Evolutionary conservation across 768 basidiomycete genomes (phyloP).

Genomic region (Leccinum longicurvipes): DNA sequence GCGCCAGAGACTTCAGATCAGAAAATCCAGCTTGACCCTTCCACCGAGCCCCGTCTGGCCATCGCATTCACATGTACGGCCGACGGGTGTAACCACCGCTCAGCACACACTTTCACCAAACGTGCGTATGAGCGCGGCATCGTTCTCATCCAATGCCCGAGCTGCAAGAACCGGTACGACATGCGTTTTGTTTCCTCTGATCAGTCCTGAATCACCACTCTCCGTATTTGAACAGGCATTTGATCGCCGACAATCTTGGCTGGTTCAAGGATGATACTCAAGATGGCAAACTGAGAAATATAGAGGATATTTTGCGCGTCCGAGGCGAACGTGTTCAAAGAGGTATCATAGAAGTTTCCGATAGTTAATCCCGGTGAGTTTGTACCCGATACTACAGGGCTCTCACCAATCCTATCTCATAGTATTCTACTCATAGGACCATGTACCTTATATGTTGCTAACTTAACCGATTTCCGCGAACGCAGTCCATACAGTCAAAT

Average conservation of each 20-base stretch:
- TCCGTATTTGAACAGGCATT: constrained; percentile 45
- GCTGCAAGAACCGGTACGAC: constrained; percentile 79
- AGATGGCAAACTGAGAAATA: constrained; percentile 67
- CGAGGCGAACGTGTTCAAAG: constrained; percentile 74
- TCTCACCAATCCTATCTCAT: not conserved
- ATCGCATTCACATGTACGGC: constrained; percentile 89
- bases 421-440: not conserved
- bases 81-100: constrained; percentile 66
- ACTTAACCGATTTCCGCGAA: constrained; percentile 21
- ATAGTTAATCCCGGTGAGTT: constrained; percentile 18
- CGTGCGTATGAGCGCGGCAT: constrained; percentile 84
- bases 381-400: not conserved
- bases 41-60: constrained; percentile 58
- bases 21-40: constrained; percentile 31
- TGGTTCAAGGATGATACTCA: constrained; percentile 88
- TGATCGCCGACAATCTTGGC: constrained; percentile 87
- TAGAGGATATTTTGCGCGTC: constrained; percentile 77
- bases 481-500: constrained; percentile 21
- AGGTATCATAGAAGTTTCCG: constrained; percentile 56
- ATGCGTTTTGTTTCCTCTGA: not conserved
- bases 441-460: constrained; percentile 11
- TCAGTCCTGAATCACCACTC: not conserved
- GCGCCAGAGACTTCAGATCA: constrained; percentile 3
- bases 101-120: constrained; percentile 84
- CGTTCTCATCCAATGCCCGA: constrained; percentile 88